A percentile compares a stretch with the other conserved stretches of the same genome.
phyloP scores from a whole-genome alignment of 192 early-diverging fungal genomes.

The Bifiguratus adelaidae region DNA sequence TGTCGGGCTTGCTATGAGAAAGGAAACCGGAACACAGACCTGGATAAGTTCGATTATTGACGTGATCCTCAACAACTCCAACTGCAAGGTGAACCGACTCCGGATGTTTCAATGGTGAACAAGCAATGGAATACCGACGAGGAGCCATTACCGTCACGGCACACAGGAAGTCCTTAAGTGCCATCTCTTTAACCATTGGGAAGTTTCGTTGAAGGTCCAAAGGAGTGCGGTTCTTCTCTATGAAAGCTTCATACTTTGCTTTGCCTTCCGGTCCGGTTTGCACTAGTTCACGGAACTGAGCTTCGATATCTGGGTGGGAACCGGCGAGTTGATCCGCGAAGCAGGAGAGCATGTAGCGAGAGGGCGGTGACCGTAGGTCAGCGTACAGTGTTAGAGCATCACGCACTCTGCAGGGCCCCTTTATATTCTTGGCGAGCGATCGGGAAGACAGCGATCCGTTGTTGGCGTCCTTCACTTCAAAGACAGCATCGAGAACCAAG shows the following conservation, averaged over 20 bases:
- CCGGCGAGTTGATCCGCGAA: slow-evolving; percentile 24
- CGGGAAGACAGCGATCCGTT: slow-evolving; percentile 20
- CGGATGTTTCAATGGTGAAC: slow-evolving; percentile 39
- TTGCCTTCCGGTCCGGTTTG: slow-evolving; percentile 14
- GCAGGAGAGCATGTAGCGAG: slow-evolving; percentile 20
- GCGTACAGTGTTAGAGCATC: slow-evolving; percentile 32
- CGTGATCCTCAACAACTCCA: slow-evolving; percentile 18
- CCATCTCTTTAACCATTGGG: slow-evolving; percentile 20
- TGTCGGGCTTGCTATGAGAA: neutral
- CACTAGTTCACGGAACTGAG: slow-evolving; percentile 12
- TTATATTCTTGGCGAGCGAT: slow-evolving; percentile 26
- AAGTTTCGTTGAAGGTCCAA: slow-evolving; percentile 29
- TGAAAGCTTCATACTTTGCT: slow-evolving; percentile 24
- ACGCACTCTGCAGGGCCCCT: slow-evolving; percentile 29
- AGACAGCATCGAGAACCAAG: slow-evolving; percentile 36
- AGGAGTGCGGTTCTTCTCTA: slow-evolving; percentile 26
- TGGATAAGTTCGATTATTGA: slow-evolving; percentile 11
- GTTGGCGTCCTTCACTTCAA: slow-evolving; percentile 21
- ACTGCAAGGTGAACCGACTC: slow-evolving; percentile 10
- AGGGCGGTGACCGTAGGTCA: slow-evolving; percentile 30
- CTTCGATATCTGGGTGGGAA: slow-evolving; percentile 16
- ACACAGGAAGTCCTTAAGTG: slow-evolving; percentile 28
- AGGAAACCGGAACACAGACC: slow-evolving; percentile 21
- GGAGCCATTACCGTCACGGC: slow-evolving; percentile 45
- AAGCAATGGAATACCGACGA: slow-evolving; percentile 80